These are phyloP conservation scores for Aegilops tauschii DNA, from an alignment of 176 grass and related monocot species.

Conservation along the genomic window DNA sequence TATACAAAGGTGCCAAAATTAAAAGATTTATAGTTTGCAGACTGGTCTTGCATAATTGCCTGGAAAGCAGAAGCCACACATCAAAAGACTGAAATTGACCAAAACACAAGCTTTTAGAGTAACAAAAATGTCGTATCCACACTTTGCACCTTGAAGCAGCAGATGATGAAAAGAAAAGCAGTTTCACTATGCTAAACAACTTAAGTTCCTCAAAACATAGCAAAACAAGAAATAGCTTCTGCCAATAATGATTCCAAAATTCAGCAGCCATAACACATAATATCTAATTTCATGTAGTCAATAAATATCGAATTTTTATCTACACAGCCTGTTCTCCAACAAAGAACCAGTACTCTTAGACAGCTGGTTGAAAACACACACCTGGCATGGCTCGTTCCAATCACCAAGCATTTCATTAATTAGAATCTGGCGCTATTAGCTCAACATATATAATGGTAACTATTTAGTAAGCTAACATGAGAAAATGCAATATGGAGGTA, in stretches of 20 bases:
- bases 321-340: neutral
- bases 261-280: neutral
- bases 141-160: neutral
- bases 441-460: neutral
- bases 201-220: conserved; percentile 12
- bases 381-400: conserved; percentile 87
- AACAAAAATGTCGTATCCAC: neutral
- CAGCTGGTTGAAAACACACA: conserved; percentile 36
- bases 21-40: neutral
- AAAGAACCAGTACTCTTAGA: neutral
- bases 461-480: neutral
- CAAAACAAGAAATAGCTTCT: neutral
- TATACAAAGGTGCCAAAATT: neutral
- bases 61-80: neutral
- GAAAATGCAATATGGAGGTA: neutral
- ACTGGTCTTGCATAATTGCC: neutral
- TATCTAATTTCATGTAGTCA: neutral
- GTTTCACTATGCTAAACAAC: neutral
- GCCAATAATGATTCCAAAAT: neutral
- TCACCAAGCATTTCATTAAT: conserved; percentile 91
- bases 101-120: neutral
- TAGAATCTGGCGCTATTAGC: conserved; percentile 63
- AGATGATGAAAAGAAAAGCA: neutral
- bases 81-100: neutral
- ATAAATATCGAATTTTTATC: neutral